Evolutionary conservation across 306 rosid species (phyloP), one percentile per base, ranked within the genome.

Genomic region (Adenanthera pavonina): DNA sequence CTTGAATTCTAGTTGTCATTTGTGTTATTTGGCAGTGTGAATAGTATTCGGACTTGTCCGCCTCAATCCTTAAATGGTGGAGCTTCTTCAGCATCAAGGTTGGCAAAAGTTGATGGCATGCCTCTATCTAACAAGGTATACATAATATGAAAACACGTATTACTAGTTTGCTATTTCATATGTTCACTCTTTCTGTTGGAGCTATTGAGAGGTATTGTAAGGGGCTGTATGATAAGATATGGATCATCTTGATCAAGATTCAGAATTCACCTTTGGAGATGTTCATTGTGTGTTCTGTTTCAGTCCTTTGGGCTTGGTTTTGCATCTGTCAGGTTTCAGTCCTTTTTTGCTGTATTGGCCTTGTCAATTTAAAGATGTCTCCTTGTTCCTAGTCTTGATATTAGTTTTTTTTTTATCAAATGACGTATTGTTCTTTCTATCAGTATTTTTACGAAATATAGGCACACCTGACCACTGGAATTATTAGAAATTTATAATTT

Each of bases 1-100:
- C 64, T 81, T 36, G 80, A 74, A 51, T 76, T 52, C 81, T 41
- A 35, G 44, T 64, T 70, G 69, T 16, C 52, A 47, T 81, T 82
- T 65, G 33, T 72, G 66, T 80, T 61, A 78, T 86, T 83, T 78
- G 86, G 84, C 88, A 95, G 99, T 74, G 98, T 95, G 87, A 95
- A 92, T 88, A 89, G 92, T 68, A 95, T 95, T 66, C 95, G 99
- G 5, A 95, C 99, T 69, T 95, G 99, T 85, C 99, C 94, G 60
- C 99, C 99, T 54, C 99, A 91, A 81, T 78, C 85, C 70, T 84
- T 97, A 44, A 90, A 88, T 66, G 86, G 86, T 48, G 95, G 92
- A 83, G 89, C 88, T 85, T 82, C 95, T 74, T 87, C 91, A 59
- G 89, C 90, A 70, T 86, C 97, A 75, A 92, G 94, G 86, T 81